Percentiles rank a stretch among this genome's conserved stretches.
Conservation (phyloP, 164 flowering plant genomes). For the Liquidambar formosana region DNA sequence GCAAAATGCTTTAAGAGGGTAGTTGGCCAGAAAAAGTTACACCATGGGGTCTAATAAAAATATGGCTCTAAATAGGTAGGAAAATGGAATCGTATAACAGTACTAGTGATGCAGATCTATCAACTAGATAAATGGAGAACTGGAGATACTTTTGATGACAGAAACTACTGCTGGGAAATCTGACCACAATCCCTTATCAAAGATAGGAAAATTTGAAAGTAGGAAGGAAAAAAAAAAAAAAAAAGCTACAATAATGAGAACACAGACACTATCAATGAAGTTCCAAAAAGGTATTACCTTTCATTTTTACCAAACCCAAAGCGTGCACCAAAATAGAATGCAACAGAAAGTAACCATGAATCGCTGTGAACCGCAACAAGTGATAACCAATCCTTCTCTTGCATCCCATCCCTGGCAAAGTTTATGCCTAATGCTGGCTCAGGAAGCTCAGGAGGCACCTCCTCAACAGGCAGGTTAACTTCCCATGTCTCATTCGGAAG, state of each 20-base stretch:
- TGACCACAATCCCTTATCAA: not conserved
- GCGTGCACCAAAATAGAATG: conserved; percentile 71
- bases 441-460: conserved; percentile 80
- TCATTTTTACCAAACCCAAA: conserved; percentile 71
- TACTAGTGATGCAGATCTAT: not conserved
- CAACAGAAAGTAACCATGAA: conserved; percentile 70
- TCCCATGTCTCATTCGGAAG: conserved; percentile 74
- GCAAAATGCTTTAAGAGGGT: no score
- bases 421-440: conserved; percentile 74
- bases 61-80: not conserved
- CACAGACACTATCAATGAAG: not conserved
- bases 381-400: conserved; percentile 67
- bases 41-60: no score
- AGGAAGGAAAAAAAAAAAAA: no score
- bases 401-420: conserved; percentile 75
- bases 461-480: conserved; percentile 69
- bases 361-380: conserved; percentile 80
- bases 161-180: not conserved
- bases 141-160: not conserved
- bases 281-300: conserved; percentile 37
- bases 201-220: not conserved
- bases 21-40: no score
- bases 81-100: not conserved
- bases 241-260: no score
- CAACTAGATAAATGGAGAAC: not conserved